A percentile compares a stretch with the other conserved stretches of the same genome.
Conservation (phyloP, 495 filamentous ascomycete genomes). For the Tuber aestivum region DNA sequence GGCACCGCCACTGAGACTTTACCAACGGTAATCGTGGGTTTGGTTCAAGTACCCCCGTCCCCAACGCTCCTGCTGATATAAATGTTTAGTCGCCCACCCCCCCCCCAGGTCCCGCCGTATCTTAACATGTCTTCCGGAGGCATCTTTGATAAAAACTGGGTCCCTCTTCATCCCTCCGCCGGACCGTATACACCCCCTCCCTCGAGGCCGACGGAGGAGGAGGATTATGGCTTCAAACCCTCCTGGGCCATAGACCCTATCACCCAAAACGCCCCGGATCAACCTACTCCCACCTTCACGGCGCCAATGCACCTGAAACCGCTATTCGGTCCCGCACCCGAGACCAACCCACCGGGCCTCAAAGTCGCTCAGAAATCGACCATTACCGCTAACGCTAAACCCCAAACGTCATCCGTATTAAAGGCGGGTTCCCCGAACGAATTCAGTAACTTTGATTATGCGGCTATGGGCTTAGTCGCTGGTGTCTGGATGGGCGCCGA, state of each 20-base stretch:
- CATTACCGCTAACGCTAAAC: background rate
- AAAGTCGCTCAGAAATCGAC: background rate
- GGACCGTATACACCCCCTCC: background rate
- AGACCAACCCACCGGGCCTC: background rate
- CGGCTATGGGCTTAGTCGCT: slow-evolving; percentile 22
- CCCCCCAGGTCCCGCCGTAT: background rate
- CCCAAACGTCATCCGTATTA: background rate
- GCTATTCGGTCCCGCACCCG: background rate
- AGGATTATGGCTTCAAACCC: slow-evolving; percentile 36
- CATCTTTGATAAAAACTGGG: background rate
- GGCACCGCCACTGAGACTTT: background rate
- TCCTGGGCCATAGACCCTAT: slow-evolving; percentile 29
- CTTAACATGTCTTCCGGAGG: background rate
- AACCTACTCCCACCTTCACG: background rate
- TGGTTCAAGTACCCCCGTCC: background rate
- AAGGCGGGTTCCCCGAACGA: background rate
- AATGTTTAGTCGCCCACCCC: background rate
- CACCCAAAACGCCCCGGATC: slow-evolving; percentile 11
- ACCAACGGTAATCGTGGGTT: background rate
- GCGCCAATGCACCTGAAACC: background rate
- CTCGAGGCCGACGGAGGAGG: background rate
- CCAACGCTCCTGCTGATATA: background rate
- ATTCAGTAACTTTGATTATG: slow-evolving; percentile 16
- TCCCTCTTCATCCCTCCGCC: background rate
- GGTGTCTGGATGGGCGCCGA: slow-evolving; percentile 16